Percentiles rank a stretch among this genome's conserved stretches.
Evolutionary conservation across 164 flowering plant species (phyloP).

Genomic region (Magnolia changhungtana): DNA sequence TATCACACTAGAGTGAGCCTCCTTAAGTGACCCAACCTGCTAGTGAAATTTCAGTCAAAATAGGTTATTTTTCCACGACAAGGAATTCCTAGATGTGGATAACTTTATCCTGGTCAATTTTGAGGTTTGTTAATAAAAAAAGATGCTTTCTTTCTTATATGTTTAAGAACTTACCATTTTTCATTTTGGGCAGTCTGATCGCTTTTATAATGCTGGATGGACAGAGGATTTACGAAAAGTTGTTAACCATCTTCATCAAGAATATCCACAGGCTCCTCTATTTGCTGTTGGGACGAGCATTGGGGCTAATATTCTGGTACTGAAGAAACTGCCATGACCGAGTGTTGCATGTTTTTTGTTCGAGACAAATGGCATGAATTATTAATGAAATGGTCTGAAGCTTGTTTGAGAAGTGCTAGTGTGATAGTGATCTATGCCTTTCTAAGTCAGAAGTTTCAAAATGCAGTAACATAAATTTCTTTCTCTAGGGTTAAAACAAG

Average conservation of each 20-base stretch:
- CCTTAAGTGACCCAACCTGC: too few species aligned
- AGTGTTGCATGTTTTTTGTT: too few species aligned
- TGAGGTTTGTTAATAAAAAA: neutral
- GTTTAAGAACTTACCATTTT: neutral
- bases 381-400: neutral
- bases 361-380: too few species aligned
- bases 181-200: slow-evolving; percentile 68
- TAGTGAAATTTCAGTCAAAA: too few species aligned
- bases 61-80: neutral
- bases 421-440: too few species aligned
- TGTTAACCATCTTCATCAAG: slow-evolving; percentile 55
- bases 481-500: too few species aligned
- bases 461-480: too few species aligned
- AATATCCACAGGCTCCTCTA: slow-evolving; percentile 70
- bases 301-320: slow-evolving; percentile 96
- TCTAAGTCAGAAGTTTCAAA: too few species aligned
- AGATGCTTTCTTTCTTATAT: neutral
- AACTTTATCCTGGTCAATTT: neutral
- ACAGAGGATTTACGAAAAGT: slow-evolving; percentile 76
- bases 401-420: neutral
- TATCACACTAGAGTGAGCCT: too few species aligned
- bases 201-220: slow-evolving; percentile 98
- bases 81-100: neutral
- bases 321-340: neutral
- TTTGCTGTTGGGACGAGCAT: slow-evolving; percentile 93